Percentiles rank a stretch among this genome's conserved stretches.
Evolutionary conservation across 1,139 yeast genomes (phyloP).

Genomic region (Scheffersomyces lignicola): DNA sequence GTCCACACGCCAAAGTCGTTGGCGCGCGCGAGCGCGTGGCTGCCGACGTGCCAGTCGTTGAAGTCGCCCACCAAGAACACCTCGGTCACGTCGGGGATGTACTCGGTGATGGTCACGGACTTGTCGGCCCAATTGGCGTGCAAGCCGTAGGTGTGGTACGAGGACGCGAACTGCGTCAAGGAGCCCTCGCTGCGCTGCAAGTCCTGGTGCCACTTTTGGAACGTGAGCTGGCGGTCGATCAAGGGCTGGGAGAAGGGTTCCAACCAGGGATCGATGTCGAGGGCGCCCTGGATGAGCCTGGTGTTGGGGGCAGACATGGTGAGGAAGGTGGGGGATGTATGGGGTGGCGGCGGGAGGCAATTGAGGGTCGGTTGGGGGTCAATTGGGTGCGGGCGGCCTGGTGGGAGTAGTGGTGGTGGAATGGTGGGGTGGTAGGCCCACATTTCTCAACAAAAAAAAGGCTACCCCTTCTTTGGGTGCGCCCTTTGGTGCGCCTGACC

Average conservation of each 20-base stretch:
- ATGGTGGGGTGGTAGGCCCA: no score
- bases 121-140: conserved; percentile 57
- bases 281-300: conserved; percentile 49
- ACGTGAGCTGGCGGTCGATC: conserved; percentile 44
- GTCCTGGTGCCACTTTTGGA: conserved; percentile 48
- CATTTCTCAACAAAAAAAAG: no score
- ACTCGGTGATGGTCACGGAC: conserved; percentile 66
- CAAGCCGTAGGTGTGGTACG: conserved; percentile 74
- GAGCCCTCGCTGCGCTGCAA: conserved; percentile 50
- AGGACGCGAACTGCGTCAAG: conserved; percentile 49
- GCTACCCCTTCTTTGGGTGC: no score
- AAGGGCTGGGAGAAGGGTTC: conserved; percentile 70
- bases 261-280: conserved; percentile 83
- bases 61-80: conserved; percentile 89
- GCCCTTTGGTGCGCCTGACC: no score
- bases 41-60: conserved; percentile 70
- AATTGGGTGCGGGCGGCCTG: no score
- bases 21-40: conserved; percentile 56
- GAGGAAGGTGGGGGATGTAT: conserved; percentile 2
- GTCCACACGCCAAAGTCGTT: conserved; percentile 70
- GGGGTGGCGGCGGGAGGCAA: no score
- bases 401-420: no score
- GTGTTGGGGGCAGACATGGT: conserved; percentile 10
- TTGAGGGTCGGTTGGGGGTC: no score
- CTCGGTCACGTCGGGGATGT: conserved; percentile 81